Percentiles rank a stretch among this genome's conserved stretches.
Conservation (phyloP, 352 stramenopile genomes). For the Phytophthora megakarya region DNA sequence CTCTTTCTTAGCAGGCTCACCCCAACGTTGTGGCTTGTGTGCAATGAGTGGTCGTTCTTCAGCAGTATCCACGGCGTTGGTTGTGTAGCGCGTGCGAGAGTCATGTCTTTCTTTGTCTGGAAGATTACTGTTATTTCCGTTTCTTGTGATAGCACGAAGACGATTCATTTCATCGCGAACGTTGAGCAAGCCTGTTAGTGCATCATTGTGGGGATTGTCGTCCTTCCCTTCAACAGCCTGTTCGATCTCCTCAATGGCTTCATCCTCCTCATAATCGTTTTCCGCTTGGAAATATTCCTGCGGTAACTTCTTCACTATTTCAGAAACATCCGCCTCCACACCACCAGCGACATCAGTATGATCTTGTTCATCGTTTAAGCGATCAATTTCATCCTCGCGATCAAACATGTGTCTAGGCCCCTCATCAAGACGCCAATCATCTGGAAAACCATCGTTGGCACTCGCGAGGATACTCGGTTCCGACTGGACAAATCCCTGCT, state of each 20-base stretch:
- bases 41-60: conserved; percentile 9
- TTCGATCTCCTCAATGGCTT: conserved; percentile 2
- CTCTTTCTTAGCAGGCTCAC: not conserved
- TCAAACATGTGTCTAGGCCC: conserved; percentile 15
- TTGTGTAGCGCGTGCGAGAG: not conserved
- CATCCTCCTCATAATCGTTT: conserved; percentile 17
- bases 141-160: conserved; percentile 32
- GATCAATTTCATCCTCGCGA: conserved; percentile 18
- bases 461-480: not conserved
- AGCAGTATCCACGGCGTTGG: not conserved
- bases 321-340: not conserved
- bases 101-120: not conserved
- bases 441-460: not conserved
- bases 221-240: not conserved
- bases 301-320: conserved; percentile 10
- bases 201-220: conserved; percentile 17
- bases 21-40: not conserved
- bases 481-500: conserved; percentile 1
- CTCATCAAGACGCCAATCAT: conserved; percentile 27
- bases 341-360: not conserved
- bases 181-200: conserved; percentile 31
- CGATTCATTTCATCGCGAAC: conserved; percentile 31
- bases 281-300: conserved; percentile 5
- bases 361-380: conserved; percentile 9
- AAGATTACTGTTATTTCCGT: not conserved